Conservation (phyloP, 192 early-diverging fungal species). For the Lunasporangiospora selenospora region DNA sequence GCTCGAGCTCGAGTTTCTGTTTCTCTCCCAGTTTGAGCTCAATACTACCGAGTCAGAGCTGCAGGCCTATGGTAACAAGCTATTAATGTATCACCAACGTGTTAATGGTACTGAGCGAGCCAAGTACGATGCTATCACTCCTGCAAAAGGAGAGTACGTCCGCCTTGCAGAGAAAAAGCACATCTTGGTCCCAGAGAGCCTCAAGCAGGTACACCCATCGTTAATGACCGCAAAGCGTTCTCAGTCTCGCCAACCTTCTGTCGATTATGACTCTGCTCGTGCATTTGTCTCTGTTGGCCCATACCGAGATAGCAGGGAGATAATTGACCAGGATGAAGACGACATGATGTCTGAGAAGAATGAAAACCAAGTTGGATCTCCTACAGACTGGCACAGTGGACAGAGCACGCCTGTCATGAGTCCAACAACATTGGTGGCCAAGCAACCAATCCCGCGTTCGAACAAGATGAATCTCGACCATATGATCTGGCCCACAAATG, state of each 20-base stretch:
- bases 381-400: slow-evolving; percentile 21
- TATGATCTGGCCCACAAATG: slow-evolving; percentile 48
- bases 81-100: slow-evolving; percentile 56
- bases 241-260: neutral
- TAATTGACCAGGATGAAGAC: slow-evolving; percentile 35
- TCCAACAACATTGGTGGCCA: slow-evolving; percentile 3
- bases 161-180: slow-evolving; percentile 29
- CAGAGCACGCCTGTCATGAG: slow-evolving; percentile 17
- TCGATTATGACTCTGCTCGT: too few relatives aligned
- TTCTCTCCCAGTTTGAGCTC: slow-evolving; percentile 73
- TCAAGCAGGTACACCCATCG: neutral
- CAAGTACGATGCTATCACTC: slow-evolving; percentile 29
- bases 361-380: slow-evolving; percentile 17
- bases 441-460: slow-evolving; percentile 27
- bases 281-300: slow-evolving; percentile 22
- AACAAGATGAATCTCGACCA: slow-evolving; percentile 49
- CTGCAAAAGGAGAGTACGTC: slow-evolving; percentile 35
- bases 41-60: slow-evolving; percentile 67
- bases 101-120: slow-evolving; percentile 40
- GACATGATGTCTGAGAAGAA: slow-evolving; percentile 42
- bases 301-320: slow-evolving; percentile 45
- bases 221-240: neutral
- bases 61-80: slow-evolving; percentile 66
- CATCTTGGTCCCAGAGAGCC: neutral
- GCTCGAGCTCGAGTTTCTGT: slow-evolving; percentile 77